Evolutionary conservation across 75 land plant species (phyloP).

Genomic region (Pinus tabuliformis): DNA sequence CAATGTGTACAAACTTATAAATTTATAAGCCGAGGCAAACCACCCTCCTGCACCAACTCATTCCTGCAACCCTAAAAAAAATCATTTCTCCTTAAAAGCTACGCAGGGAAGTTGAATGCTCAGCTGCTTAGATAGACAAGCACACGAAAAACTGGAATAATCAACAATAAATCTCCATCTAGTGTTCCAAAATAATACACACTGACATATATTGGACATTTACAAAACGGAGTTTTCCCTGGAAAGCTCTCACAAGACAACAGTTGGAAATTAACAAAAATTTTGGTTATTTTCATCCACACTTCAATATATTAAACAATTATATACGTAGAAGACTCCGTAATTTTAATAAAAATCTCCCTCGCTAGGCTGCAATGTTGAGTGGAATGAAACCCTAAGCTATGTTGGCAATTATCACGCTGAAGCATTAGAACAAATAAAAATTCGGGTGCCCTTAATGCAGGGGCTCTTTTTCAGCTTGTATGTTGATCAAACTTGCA

Average conservation of each 20-base stretch:
- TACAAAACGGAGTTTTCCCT: neutral
- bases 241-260: neutral
- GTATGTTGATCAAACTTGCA: neutral
- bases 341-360: neutral
- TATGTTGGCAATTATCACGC: neutral
- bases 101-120: neutral
- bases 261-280: neutral
- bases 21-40: neutral
- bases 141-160: too few species aligned
- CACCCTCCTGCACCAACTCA: neutral
- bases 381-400: slow-evolving; percentile 8
- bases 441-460: neutral
- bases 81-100: neutral
- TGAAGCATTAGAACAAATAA: neutral
- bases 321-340: neutral
- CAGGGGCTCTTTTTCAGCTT: too few species aligned
- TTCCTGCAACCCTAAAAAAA: neutral
- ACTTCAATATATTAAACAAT: neutral
- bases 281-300: too few species aligned
- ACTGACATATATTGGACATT: neutral
- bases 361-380: neutral
- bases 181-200: neutral
- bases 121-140: too few species aligned
- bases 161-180: neutral
- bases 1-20: slow-evolving; percentile 5